These are phyloP conservation scores for Pseudomassariella vexata DNA, from an alignment of 2,329 filamentous ascomycete species.

Conservation along the genomic window DNA sequence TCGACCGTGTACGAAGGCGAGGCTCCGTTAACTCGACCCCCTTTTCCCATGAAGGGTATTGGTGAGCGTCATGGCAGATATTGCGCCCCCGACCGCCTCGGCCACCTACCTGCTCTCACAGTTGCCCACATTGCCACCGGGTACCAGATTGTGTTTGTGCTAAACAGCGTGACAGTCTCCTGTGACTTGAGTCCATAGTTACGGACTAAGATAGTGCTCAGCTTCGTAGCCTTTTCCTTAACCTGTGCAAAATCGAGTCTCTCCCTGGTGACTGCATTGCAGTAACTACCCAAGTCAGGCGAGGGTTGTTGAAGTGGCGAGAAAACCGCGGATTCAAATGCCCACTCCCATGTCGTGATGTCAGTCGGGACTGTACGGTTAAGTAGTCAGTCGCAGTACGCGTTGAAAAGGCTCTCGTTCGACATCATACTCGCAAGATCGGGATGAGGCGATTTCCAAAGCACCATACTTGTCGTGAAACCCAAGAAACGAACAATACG, in stretches of 20 bases:
- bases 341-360: constrained; percentile 55
- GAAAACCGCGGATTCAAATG: constrained; percentile 50
- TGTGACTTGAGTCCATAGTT: constrained; percentile 45
- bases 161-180: constrained; percentile 53
- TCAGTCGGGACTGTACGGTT: constrained; percentile 41
- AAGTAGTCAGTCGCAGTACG: too few species aligned
- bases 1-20: constrained; percentile 54
- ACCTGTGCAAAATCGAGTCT: constrained; percentile 47
- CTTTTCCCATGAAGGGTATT: too few species aligned
- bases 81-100: too few species aligned
- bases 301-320: constrained; percentile 21
- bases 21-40: constrained; percentile 49
- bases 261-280: constrained; percentile 50
- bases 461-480: too few species aligned
- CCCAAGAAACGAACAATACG: too few species aligned
- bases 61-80: too few species aligned
- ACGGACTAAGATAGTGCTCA: constrained; percentile 52
- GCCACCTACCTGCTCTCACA: constrained; percentile 3
- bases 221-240: constrained; percentile 44
- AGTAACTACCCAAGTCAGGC: constrained; percentile 41
- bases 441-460: constrained; percentile 5
- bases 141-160: constrained; percentile 58
- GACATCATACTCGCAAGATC: constrained; percentile 3
- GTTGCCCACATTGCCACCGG: constrained; percentile 45
- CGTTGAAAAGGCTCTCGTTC: too few species aligned